Conservation (phyloP, 2,329 filamentous ascomycete genomes). For the Aspergillus sp. region DNA sequence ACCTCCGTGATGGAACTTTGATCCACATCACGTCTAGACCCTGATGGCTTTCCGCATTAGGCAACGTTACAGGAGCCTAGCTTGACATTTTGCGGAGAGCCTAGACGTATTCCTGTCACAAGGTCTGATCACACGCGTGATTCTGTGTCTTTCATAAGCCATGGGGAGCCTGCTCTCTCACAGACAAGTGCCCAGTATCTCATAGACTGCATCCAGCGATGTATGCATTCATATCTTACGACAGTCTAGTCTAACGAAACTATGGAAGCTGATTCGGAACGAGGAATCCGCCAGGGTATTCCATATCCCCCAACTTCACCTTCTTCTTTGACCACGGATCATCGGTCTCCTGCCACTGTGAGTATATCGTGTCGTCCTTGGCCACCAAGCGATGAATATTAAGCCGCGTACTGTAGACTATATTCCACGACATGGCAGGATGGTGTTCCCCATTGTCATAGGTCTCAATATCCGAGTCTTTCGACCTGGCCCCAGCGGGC, state of each 20-base stretch:
- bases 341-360: slow-evolving; percentile 19
- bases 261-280: slow-evolving; percentile 3
- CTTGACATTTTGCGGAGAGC: background rate
- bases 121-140: too few species aligned
- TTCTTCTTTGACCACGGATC: slow-evolving; percentile 20
- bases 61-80: background rate
- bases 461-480: slow-evolving; percentile 29
- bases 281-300: slow-evolving; percentile 21
- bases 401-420: slow-evolving; percentile 25
- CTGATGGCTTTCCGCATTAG: background rate
- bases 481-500: slow-evolving; percentile 32
- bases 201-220: too few species aligned
- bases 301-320: slow-evolving; percentile 15
- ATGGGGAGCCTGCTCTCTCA: too few species aligned
- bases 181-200: too few species aligned
- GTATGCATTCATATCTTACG: too few species aligned
- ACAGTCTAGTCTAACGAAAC: background rate
- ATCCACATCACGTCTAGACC: background rate
- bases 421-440: slow-evolving; percentile 16
- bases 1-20: background rate
- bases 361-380: slow-evolving; percentile 16
- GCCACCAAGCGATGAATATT: slow-evolving; percentile 24
- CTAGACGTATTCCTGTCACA: background rate
- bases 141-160: too few species aligned
- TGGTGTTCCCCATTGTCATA: slow-evolving; percentile 14